A percentile compares a stretch with the other conserved stretches of the same genome.
Evolutionary conservation across 192 early-diverging fungal species (phyloP).

Genomic region (Mortierella alpina): DNA sequence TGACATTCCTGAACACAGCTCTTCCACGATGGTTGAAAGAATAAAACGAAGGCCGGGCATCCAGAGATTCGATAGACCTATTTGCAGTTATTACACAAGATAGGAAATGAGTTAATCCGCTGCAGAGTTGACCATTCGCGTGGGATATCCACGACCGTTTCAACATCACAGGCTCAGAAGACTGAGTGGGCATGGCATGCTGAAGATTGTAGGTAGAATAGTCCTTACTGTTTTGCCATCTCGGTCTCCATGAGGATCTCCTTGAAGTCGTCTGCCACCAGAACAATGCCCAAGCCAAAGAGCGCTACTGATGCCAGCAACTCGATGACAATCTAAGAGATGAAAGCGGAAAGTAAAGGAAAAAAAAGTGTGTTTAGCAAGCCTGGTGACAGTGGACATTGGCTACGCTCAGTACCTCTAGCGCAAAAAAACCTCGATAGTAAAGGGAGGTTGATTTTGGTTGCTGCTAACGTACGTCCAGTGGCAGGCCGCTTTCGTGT

Average conservation of each 20-base stretch:
- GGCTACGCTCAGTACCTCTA: neutral
- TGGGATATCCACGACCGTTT: neutral
- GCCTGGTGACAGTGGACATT: too few relatives aligned
- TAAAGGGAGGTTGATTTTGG: too few relatives aligned
- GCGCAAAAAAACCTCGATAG: neutral
- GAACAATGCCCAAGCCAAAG: conserved; percentile 59
- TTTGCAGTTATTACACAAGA: neutral
- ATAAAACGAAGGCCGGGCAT: conserved; percentile 69
- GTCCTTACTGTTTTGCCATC: conserved; percentile 69
- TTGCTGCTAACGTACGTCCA: conserved; percentile 51
- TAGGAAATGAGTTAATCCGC: neutral
- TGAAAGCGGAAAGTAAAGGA: neutral
- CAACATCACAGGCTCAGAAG: neutral
- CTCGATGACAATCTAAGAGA: conserved; percentile 59
- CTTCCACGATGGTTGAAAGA: conserved; percentile 68
- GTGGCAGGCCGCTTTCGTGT: conserved; percentile 53
- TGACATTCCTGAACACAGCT: conserved; percentile 44
- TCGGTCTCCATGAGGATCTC: conserved; percentile 69
- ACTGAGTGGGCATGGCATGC: neutral
- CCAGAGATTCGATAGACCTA: conserved; percentile 71
- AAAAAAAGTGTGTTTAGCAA: neutral
- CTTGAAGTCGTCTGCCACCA: conserved; percentile 66
- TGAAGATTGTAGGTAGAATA: neutral
- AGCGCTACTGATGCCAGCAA: conserved; percentile 59
- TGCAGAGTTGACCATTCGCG: neutral